Evolutionary conservation across 257 asterid species (phyloP), one percentile per base, ranked within the genome.

Genomic region (Scutellaria baicalensis): DNA sequence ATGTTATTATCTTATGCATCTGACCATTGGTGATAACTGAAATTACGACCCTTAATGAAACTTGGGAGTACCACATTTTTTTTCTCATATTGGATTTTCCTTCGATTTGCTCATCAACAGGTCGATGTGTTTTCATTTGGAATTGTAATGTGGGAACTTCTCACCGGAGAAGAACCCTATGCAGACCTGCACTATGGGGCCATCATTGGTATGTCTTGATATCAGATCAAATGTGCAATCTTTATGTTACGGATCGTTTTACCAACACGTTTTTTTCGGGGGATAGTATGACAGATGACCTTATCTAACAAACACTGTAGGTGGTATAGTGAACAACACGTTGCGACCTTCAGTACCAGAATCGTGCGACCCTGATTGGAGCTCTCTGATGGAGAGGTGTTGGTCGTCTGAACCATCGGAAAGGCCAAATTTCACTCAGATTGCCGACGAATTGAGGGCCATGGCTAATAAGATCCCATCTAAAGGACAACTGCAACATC

Each of bases 111-210:
- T 66, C 23, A 8, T 69, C 62, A 21, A 13, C 79, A 94, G 99
- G 99, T 94, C 49, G 99, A 94, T 67, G 97, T 94, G 36, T 94
- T 88, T 39, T 94, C 99, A 20, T 94, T 80, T 73, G 99, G 99
- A 68, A 91, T 94, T 9, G 99, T 91, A 40, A 85, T 94, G 98
- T 94, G 99, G 98, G 99, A 94, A 80, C 95, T 94, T 71, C 91
- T 94, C 17, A 94, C 99, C 0, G 95, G 99, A 38, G 97, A 91
- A 71, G 99, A 94, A 77, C 99, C 99, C 6, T 94, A 94, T 13
- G 84, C 96, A 1, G 95, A 91, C 68, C 80, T 94, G 84, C 98
- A 94, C 81, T 94, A 91, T 44, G 99, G 99, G 20, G 96, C 98
- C 59, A 91, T 94, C 47, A 94, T 94, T 9, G 99, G 99, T 94